Conservation (phyloP, 106 monocot species). For the Dioscorea dumetorum region DNA sequence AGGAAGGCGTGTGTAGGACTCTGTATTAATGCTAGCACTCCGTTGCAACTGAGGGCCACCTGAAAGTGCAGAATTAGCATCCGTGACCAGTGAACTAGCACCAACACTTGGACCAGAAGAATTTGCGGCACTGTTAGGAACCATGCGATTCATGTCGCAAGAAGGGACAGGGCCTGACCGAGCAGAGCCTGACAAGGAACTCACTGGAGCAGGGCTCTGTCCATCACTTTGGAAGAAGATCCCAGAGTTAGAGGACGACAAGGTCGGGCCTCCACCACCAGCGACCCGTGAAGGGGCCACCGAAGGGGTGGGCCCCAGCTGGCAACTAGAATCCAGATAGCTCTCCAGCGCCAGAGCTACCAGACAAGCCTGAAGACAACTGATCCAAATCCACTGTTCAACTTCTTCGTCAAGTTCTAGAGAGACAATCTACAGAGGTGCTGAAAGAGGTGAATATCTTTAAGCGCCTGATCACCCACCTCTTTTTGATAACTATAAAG, state of each 20-base stretch:
- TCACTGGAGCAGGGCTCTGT: conserved; percentile 17
- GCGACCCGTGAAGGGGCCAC: conserved; percentile 14
- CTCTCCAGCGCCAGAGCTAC: conserved; percentile 28
- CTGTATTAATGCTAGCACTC: conserved; percentile 72
- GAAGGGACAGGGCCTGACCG: conserved; percentile 20
- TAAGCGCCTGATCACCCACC: too few species aligned
- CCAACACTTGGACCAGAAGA: conserved; percentile 84
- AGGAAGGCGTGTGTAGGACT: conserved; percentile 63
- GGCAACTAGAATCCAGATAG: conserved; percentile 33
- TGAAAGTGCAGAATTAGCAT: conserved; percentile 74
- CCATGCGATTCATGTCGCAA: conserved; percentile 41
- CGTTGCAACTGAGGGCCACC: conserved; percentile 69
- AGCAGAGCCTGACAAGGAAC: conserved; percentile 27
- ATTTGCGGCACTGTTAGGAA: conserved; percentile 52
- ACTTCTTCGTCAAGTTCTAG: too few species aligned
- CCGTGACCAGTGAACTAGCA: conserved; percentile 83
- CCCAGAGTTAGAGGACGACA: conserved; percentile 21
- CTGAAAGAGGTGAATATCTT: too few species aligned
- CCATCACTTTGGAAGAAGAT: conserved; percentile 42
- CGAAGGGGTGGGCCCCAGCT: conserved; percentile 15
- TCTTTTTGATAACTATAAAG: too few species aligned
- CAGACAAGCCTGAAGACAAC: too few species aligned
- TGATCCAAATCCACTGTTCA: too few species aligned
- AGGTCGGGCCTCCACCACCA: conserved; percentile 18
- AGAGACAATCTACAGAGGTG: too few species aligned